phyloP scores from a whole-genome alignment of 306 rosid genomes.

The Malus orientalis region DNA sequence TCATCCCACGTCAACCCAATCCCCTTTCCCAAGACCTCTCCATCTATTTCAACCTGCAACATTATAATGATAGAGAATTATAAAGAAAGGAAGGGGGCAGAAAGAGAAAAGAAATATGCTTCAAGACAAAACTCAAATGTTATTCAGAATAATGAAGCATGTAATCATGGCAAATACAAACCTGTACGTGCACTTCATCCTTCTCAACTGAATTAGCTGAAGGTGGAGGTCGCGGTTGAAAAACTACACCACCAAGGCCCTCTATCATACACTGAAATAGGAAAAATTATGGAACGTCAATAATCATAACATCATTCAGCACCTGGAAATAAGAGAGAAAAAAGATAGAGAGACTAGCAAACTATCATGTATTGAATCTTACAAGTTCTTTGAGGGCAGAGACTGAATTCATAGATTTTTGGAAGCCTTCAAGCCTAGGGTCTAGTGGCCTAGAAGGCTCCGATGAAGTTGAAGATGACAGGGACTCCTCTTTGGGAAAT shows the following conservation, averaged over 20 bases:
- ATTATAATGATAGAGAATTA: not conserved
- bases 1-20: slow-evolving; percentile 85
- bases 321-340: not conserved
- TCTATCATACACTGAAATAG: slow-evolving; percentile 66
- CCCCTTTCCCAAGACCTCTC: slow-evolving; percentile 73
- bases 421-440: slow-evolving; percentile 58
- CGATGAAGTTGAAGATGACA: slow-evolving; percentile 46
- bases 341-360: not conserved
- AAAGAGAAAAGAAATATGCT: not conserved
- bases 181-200: slow-evolving; percentile 91
- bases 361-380: slow-evolving; percentile 12
- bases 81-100: not conserved
- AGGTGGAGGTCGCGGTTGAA: slow-evolving; percentile 44
- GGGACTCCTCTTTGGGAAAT: slow-evolving; percentile 50
- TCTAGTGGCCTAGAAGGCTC: slow-evolving; percentile 53
- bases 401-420: slow-evolving; percentile 49
- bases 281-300: slow-evolving; percentile 18
- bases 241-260: slow-evolving; percentile 62
- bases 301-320: not conserved
- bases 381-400: slow-evolving; percentile 77
- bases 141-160: slow-evolving; percentile 11
- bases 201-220: slow-evolving; percentile 47
- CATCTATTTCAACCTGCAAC: slow-evolving; percentile 78
- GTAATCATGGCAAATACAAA: slow-evolving; percentile 22
- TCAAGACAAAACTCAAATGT: not conserved